Base-by-base conservation (phyloP, 1,139 yeast species). In the Pichia norvegensis region DNA sequence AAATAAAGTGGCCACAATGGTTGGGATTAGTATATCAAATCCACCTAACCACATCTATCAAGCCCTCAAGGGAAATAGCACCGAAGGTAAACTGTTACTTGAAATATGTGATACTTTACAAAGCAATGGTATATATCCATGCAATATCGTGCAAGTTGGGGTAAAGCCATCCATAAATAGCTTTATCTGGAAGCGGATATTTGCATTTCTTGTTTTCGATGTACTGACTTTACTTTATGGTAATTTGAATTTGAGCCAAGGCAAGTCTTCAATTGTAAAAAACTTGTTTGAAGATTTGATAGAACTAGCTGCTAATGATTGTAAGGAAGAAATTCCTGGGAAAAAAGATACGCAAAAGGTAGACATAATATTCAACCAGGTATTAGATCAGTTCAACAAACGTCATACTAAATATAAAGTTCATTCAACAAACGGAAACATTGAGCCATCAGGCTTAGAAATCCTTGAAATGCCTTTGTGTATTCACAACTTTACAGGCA, bases 121-220 rank as follows among this genome's bases (percentile, higher is more conserved):
- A 38, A 27, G 51, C 4, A 41, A 55, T 14, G 61, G 59, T 14
- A 58, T 59, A 3, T 52, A 46, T 36, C 59, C 62, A 0, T 54
- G 59, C 23, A 48, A 45, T 31, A 42, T 55, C 29, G 47, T 59
- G 23, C 58, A 58, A 17, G 45, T 44, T 23, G 59, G 56, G 2
- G 52, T 53, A 1, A 52, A 46, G 27, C 64, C 64, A 4, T 50
- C 59, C 8, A 51, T 57, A 35, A 51, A 44, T 37, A 55, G 57
- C 36, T 52, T 45, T 44, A 53, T 56, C 2, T 60, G 64, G 64
- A 59, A 57, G 33, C 46, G 54, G 36, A 46, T 57, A 14, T 44
- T 59, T 11, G 48, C 58, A 1, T 56, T 55, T 41, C 31, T 56
- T 14, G 38, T 44, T n/a, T 46, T 60, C 43, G 57, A 52, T 20